Evolutionary conservation across 2,329 filamentous ascomycete species (phyloP).

Genomic region (Bipolaris victoriae): DNA sequence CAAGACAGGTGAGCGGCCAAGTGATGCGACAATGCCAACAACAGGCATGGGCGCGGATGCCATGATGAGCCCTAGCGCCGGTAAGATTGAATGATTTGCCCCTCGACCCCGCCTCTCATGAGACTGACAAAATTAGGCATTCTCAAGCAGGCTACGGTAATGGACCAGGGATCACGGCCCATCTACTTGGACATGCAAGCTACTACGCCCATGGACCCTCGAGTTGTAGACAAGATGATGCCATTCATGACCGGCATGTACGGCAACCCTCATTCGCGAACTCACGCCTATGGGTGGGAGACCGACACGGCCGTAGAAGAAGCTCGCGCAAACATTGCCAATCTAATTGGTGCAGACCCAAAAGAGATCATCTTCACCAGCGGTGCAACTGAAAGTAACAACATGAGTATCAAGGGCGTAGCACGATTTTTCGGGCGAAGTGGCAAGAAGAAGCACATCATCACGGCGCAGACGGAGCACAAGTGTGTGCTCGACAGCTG

Average conservation of each 20-base stretch:
- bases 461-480: conserved; percentile 97
- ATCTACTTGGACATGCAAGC: conserved; percentile 99
- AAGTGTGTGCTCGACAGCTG: conserved; percentile 99
- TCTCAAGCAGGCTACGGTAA: conserved; percentile 86
- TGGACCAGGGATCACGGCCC: conserved; percentile 90
- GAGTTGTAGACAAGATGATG: conserved; percentile 95
- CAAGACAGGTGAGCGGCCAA: conserved; percentile 61
- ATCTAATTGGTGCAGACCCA: conserved; percentile 87
- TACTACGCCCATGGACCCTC: conserved; percentile 91
- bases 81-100: conserved; percentile 43
- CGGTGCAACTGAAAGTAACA: conserved; percentile 97
- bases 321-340: conserved; percentile 81
- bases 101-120: conserved; percentile 6
- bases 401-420: conserved; percentile 99
- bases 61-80: conserved; percentile 81
- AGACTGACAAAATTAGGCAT: conserved; percentile 62
- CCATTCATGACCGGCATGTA: conserved; percentile 93
- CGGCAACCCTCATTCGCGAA: conserved; percentile 95
- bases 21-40: conserved; percentile 65
- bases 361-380: conserved; percentile 99
- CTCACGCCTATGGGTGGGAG: conserved; percentile 98
- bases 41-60: conserved; percentile 66
- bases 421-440: conserved; percentile 90
- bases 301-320: conserved; percentile 92
- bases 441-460: conserved; percentile 98